Percentiles rank a stretch among this genome's conserved stretches.
These are phyloP conservation scores for Malus hybrid DNA, from an alignment of 331 rosid genomes.

Conservation along the genomic window DNA sequence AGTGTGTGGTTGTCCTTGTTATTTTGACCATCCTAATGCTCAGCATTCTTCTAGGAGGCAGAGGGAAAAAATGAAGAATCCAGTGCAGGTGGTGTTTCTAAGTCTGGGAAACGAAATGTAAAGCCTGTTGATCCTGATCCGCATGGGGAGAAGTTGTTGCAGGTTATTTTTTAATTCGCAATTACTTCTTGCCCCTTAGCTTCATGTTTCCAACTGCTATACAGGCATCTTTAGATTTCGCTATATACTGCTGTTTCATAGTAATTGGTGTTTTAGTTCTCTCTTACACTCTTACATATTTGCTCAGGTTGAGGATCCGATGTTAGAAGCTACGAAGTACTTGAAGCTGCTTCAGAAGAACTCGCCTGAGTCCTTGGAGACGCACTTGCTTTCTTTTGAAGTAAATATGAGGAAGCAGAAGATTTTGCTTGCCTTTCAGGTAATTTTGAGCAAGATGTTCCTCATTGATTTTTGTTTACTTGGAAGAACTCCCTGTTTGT, in stretches of 20 bases:
- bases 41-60: constrained; percentile 62
- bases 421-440: constrained; percentile 88
- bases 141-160: constrained; percentile 77
- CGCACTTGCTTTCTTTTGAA: constrained; percentile 89
- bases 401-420: constrained; percentile 72
- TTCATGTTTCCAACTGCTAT: background rate
- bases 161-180: constrained; percentile 42
- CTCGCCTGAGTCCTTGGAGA: constrained; percentile 74
- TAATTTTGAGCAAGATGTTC: constrained; percentile 8
- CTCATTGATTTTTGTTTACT: background rate
- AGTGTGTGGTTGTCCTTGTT: constrained; percentile 9
- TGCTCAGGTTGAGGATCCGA: constrained; percentile 73
- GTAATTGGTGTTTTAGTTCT: constrained; percentile 4
- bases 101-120: constrained; percentile 77
- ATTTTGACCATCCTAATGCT: constrained; percentile 13
- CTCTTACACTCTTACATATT: background rate
- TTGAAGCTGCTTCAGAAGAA: constrained; percentile 90
- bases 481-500: background rate
- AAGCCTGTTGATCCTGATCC: constrained; percentile 96
- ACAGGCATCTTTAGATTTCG: background rate
- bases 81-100: constrained; percentile 46
- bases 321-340: constrained; percentile 84
- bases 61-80: constrained; percentile 82
- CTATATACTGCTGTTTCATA: background rate
- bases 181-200: background rate